Percentiles rank a stretch among this genome's conserved stretches.
Conservation (phyloP, 768 basidiomycete species). For the Leucocoprinus leucothites region DNA sequence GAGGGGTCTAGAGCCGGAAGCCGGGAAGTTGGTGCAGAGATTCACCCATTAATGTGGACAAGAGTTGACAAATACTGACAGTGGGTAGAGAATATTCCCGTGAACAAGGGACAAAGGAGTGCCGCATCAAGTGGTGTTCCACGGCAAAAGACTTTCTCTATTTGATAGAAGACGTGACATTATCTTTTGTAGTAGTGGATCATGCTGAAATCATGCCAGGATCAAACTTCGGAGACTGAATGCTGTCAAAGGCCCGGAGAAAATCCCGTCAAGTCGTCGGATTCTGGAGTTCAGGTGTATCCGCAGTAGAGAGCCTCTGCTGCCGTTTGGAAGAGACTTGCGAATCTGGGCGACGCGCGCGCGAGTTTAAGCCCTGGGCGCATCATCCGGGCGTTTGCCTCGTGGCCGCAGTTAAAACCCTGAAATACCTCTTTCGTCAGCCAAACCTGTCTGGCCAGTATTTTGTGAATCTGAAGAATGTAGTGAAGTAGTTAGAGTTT, state of each 20-base stretch:
- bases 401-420: not conserved
- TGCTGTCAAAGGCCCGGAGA: not conserved
- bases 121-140: constrained; percentile 2
- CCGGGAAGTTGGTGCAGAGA: not conserved
- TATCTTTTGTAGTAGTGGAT: constrained; percentile 2
- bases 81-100: not conserved
- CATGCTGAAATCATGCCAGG: not conserved
- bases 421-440: not conserved
- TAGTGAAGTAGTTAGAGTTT: not conserved
- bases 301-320: not conserved
- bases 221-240: constrained; percentile 3
- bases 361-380: not conserved
- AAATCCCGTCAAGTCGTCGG: not conserved
- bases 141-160: not conserved
- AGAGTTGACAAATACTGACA: not conserved
- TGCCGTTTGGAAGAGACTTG: not conserved
- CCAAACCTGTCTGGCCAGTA: too few species aligned
- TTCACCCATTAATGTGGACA: not conserved
- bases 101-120: not conserved
- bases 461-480: not conserved
- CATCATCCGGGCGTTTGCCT: not conserved
- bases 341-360: not conserved
- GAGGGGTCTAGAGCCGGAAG: not conserved
- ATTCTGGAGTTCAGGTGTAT: constrained; percentile 1
- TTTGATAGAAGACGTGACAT: not conserved